phyloP scores from a whole-genome alignment of 176 grass and related monocot genomes.

The Avena atlantica region DNA sequence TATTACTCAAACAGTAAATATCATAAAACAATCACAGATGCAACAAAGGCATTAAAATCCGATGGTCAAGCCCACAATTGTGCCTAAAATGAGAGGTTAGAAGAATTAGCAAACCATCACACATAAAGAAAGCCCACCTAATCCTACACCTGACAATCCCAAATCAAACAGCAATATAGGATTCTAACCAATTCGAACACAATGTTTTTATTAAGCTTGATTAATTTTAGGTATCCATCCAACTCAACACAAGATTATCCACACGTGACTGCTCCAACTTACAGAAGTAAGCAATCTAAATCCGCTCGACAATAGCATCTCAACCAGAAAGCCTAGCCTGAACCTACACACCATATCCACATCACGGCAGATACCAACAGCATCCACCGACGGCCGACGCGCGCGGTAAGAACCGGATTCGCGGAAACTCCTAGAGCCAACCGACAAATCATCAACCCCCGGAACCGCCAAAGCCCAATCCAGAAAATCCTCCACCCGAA shows the following conservation, averaged over 20 bases:
- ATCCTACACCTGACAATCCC: not conserved
- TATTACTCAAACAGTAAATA: not conserved
- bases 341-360: constrained; percentile 11
- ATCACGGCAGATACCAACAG: not conserved
- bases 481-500: not conserved
- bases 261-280: not conserved
- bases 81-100: not conserved
- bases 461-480: not conserved
- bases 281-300: not conserved
- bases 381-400: not conserved
- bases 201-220: not conserved
- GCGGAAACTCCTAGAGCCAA: not conserved
- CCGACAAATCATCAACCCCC: not conserved
- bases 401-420: not conserved
- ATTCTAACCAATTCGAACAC: not conserved
- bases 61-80: not conserved
- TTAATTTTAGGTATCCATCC: not conserved
- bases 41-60: not conserved
- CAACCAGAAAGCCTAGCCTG: not conserved
- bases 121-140: not conserved
- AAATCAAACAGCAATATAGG: not conserved
- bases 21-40: not conserved
- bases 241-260: not conserved
- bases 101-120: not conserved
- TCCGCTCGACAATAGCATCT: not conserved